Evolutionary conservation across 169 alveolate genomes (phyloP).

Genomic region (Cryptosporidium canis): DNA sequence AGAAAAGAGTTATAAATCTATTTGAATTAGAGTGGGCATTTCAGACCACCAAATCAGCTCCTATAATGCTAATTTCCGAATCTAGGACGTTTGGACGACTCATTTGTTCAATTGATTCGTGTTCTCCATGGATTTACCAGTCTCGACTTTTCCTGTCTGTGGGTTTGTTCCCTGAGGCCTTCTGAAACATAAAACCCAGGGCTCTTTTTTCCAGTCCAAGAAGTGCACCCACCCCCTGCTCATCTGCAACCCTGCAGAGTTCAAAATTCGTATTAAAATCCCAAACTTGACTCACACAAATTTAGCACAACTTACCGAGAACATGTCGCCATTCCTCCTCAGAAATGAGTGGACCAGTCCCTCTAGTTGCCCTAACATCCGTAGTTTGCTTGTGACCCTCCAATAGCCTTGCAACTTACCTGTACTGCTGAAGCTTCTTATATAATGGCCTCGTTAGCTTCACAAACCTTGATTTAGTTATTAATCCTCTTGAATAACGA

Average conservation of each 20-base stretch:
- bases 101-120: conserved; percentile 16
- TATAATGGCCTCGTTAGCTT: conserved; percentile 61
- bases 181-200: conserved; percentile 68
- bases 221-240: conserved; percentile 72
- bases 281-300: background rate
- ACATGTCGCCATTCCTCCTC: conserved; percentile 74
- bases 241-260: conserved; percentile 53
- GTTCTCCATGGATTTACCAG: background rate
- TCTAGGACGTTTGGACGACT: background rate
- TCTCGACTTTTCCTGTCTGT: conserved; percentile 69
- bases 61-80: background rate
- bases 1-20: background rate
- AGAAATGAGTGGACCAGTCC: conserved; percentile 58
- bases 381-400: no score
- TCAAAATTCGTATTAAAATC: background rate
- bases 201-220: conserved; percentile 69
- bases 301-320: conserved; percentile 8
- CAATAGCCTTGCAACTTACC: conserved; percentile 40
- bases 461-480: conserved; percentile 33
- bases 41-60: background rate
- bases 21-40: background rate
- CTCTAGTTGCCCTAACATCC: conserved; percentile 59
- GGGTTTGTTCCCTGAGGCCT: conserved; percentile 72
- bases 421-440: conserved; percentile 67
- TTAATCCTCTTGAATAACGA: background rate